Percentiles rank a stretch among this genome's conserved stretches.
Conservation (phyloP, 2,329 filamentous ascomycete genomes). For the Monilinia fructicola region DNA sequence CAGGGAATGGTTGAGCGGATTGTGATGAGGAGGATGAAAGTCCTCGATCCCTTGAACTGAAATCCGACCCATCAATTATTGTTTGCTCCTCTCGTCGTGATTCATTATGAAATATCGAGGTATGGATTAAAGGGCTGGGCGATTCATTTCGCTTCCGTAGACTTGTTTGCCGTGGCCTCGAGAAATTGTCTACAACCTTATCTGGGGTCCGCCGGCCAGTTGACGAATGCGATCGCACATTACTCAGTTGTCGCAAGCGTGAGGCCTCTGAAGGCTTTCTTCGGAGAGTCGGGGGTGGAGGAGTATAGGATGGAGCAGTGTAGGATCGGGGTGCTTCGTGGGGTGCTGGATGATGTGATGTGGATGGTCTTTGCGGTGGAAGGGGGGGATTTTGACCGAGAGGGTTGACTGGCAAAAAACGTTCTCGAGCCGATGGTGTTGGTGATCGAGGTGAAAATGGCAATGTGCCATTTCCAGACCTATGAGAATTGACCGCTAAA, state of each 20-base stretch:
- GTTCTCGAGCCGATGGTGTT: conserved; percentile 22
- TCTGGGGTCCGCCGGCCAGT: conserved; percentile 35
- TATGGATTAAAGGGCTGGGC: conserved; percentile 32
- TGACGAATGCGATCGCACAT: conserved; percentile 35
- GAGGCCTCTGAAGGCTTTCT: conserved; percentile 40
- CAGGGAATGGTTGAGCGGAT: conserved; percentile 28
- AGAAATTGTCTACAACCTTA: conserved; percentile 36
- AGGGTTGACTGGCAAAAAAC: conserved; percentile 9
- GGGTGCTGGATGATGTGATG: conserved; percentile 32
- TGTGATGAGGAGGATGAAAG: conserved; percentile 37
- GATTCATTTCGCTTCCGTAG: conserved; percentile 35
- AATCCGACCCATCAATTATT: conserved; percentile 25
- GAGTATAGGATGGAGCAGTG: conserved; percentile 25
- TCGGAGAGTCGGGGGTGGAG: conserved; percentile 30
- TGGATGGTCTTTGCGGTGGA: conserved; percentile 30
- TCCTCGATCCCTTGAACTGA: conserved; percentile 34
- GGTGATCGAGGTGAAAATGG: conserved; percentile 28
- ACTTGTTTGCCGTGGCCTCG: conserved; percentile 36
- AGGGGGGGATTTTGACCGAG: conserved; percentile 15
- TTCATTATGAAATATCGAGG: conserved; percentile 31
- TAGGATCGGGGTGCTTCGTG: conserved; percentile 32
- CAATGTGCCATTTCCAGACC: conserved; percentile 3
- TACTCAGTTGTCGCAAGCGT: conserved; percentile 39
- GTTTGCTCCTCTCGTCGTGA: conserved; percentile 32
- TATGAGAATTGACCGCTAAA: conserved; percentile 13